These are phyloP conservation scores for Pseudocercospora pini-densiflorae DNA, from an alignment of 2,329 filamentous ascomycete genomes.

Conservation along the genomic window DNA sequence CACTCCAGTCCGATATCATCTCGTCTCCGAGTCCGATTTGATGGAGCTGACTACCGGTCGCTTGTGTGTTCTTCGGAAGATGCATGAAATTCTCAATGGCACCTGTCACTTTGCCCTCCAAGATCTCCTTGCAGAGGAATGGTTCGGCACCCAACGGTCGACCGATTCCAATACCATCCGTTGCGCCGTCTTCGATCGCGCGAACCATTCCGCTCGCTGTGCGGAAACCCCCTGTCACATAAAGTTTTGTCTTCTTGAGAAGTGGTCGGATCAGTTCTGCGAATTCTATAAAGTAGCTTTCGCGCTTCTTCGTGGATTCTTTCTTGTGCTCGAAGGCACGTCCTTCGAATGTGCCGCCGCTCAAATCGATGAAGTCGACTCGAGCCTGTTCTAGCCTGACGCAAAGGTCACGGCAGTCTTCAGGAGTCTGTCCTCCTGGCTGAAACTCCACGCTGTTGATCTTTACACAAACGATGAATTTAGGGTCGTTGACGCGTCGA, in stretches of 20 bases:
- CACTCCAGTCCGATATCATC: slow-evolving; percentile 38
- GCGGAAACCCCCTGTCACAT: slow-evolving; percentile 40
- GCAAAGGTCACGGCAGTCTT: slow-evolving; percentile 36
- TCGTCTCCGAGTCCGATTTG: slow-evolving; percentile 36
- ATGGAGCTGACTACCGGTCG: slow-evolving; percentile 37
- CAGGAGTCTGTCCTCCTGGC: slow-evolving; percentile 32
- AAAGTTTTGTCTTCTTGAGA: slow-evolving; percentile 38
- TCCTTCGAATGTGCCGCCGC: slow-evolving; percentile 36
- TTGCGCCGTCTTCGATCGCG: slow-evolving; percentile 31
- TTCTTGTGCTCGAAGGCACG: slow-evolving; percentile 38
- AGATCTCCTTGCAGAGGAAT: slow-evolving; percentile 36
- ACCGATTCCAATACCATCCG: slow-evolving; percentile 38
- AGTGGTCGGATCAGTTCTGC: slow-evolving; percentile 37
- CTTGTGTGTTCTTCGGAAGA: slow-evolving; percentile 38
- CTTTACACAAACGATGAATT: slow-evolving; percentile 39
- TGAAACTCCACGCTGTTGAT: slow-evolving; percentile 40
- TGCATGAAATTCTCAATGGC: slow-evolving; percentile 39
- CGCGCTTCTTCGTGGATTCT: slow-evolving; percentile 35
- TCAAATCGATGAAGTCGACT: slow-evolving; percentile 36
- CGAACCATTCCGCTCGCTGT: slow-evolving; percentile 36
- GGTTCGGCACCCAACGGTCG: slow-evolving; percentile 38
- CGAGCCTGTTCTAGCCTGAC: slow-evolving; percentile 29
- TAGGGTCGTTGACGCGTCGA: slow-evolving; percentile 29
- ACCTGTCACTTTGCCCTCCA: slow-evolving; percentile 33
- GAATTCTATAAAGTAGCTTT: slow-evolving; percentile 39